These are phyloP conservation scores for Ambrosia artemisiifolia DNA, from an alignment of 129 eudicot genomes.

Conservation along the genomic window DNA sequence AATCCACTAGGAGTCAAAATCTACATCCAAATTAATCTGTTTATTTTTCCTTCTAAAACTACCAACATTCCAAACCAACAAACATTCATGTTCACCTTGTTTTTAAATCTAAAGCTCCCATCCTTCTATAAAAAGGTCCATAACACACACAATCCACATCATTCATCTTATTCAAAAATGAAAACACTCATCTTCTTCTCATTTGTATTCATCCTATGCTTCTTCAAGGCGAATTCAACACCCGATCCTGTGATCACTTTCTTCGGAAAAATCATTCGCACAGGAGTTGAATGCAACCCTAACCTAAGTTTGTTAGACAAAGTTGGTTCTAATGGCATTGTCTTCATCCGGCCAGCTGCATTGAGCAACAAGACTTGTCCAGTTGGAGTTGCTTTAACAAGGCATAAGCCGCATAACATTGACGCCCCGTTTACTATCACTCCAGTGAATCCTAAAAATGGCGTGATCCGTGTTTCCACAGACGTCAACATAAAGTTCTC, in stretches of 20 bases:
- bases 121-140: background rate
- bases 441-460: constrained; percentile 27
- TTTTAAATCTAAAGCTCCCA: background rate
- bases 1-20: background rate
- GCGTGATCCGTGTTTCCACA: constrained; percentile 31
- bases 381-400: constrained; percentile 3
- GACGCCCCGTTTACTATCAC: constrained; percentile 11
- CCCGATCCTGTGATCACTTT: constrained; percentile 24
- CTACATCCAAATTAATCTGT: constrained; percentile 1
- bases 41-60: background rate
- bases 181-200: constrained; percentile 8
- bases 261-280: constrained; percentile 10
- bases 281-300: constrained; percentile 23
- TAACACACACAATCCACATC: background rate
- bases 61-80: background rate
- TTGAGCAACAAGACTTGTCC: constrained; percentile 26
- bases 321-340: background rate
- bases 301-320: constrained; percentile 8
- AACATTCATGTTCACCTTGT: background rate
- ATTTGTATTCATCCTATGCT: constrained; percentile 1
- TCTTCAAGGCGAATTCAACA: background rate
- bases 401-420: too few species aligned
- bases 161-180: background rate
- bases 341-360: background rate
- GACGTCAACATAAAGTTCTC: constrained; percentile 33